Conservation (phyloP, 495 filamentous ascomycete genomes). For the Aspergillus carlsbadensis region DNA sequence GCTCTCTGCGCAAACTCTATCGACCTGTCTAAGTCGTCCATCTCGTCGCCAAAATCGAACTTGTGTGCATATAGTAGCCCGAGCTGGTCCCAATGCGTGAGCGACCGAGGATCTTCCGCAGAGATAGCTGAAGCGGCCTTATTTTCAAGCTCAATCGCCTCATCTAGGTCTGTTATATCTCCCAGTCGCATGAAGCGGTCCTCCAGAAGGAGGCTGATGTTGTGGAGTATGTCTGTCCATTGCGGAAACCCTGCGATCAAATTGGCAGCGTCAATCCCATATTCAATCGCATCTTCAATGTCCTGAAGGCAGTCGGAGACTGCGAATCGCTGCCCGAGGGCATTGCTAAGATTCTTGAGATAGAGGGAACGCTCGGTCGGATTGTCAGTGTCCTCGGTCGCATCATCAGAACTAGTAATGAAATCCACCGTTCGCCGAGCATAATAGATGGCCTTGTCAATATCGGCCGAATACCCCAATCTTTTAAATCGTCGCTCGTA, state of each 20-base stretch:
- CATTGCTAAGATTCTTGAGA: not conserved
- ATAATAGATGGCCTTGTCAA: not conserved
- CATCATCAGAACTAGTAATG: not conserved
- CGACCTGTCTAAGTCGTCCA: not conserved
- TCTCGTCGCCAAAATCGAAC: not conserved
- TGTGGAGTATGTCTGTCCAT: not conserved
- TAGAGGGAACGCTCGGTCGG: not conserved
- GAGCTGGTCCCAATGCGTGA: not conserved
- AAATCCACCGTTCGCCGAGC: not conserved
- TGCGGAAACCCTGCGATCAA: not conserved
- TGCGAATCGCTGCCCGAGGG: slow-evolving; percentile 1
- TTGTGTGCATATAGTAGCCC: not conserved
- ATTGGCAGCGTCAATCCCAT: not conserved
- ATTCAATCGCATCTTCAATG: not conserved
- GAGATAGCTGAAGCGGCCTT: not conserved
- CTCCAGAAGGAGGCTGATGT: not conserved
- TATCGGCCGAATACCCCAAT: not conserved
- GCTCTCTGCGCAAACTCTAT: not conserved
- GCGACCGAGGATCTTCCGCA: not conserved
- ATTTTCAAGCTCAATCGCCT: not conserved
- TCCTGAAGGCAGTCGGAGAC: not conserved
- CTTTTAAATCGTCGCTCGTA: not conserved
- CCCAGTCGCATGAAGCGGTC: not conserved
- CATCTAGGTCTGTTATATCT: not conserved
- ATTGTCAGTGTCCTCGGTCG: not conserved